Evolutionary conservation across 169 alveolate genomes (phyloP).

Genomic region (Eimeria nieschulzi): DNA sequence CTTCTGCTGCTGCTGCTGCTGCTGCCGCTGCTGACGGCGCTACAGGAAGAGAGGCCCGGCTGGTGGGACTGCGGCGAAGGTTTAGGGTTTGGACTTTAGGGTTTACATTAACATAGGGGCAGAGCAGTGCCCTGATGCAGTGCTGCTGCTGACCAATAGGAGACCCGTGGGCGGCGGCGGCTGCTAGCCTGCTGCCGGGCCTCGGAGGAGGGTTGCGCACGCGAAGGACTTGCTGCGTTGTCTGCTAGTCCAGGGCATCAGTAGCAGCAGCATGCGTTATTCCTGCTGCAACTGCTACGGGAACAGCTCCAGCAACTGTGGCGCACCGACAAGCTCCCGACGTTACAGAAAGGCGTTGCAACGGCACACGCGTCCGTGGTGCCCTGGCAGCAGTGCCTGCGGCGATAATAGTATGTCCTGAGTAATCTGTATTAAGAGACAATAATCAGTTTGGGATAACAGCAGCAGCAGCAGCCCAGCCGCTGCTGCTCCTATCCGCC

Average conservation of each 20-base stretch:
- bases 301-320: constrained; percentile 31
- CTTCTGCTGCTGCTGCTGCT: constrained; percentile 25
- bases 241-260: constrained; percentile 30
- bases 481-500: constrained; percentile 55
- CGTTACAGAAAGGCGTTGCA: constrained; percentile 33
- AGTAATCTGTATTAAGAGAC: constrained; percentile 25
- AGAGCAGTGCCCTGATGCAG: background rate
- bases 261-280: background rate
- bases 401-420: constrained; percentile 23
- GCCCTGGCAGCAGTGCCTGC: constrained; percentile 23
- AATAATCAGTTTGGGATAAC: constrained; percentile 12
- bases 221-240: background rate
- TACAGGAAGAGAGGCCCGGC: background rate
- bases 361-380: constrained; percentile 20
- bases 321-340: constrained; percentile 34
- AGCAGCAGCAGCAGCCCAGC: constrained; percentile 53
- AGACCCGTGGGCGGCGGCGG: constrained; percentile 31
- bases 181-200: constrained; percentile 41
- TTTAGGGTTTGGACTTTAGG: background rate
- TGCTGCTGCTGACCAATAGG: constrained; percentile 5
- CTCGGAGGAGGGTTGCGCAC: background rate
- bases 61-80: constrained; percentile 19
- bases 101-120: constrained; percentile 1
- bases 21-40: constrained; percentile 56
- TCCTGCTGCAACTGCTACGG: constrained; percentile 6